Conservation (phyloP, 106 monocot species). For the Apostasia shenzhenica region DNA sequence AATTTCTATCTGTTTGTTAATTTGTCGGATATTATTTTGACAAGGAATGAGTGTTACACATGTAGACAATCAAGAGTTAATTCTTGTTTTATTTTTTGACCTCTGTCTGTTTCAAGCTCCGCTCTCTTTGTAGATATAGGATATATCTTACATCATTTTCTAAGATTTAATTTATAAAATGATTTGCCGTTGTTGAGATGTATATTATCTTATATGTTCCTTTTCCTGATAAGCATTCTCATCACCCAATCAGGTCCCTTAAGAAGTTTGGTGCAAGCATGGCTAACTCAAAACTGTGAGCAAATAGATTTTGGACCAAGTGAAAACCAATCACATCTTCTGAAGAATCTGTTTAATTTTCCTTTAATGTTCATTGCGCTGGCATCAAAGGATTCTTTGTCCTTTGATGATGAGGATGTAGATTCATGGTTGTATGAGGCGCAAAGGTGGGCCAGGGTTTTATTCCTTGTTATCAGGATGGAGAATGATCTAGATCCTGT, state of each 20-base stretch:
- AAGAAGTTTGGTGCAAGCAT: conserved; percentile 47
- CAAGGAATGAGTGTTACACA: no score
- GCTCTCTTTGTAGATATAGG: no score
- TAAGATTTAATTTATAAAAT: background rate
- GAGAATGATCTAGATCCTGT: conserved; percentile 42
- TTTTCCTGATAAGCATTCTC: background rate
- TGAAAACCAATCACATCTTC: conserved; percentile 16
- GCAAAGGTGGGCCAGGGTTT: conserved; percentile 66
- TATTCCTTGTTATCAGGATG: conserved; percentile 48
- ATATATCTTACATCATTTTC: no score
- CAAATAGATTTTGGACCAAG: background rate
- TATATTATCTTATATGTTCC: background rate
- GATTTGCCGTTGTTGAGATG: background rate
- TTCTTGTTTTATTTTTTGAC: no score
- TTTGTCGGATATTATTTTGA: no score
- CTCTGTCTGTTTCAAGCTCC: no score
- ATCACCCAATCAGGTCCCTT: conserved; percentile 34
- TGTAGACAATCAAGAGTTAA: no score
- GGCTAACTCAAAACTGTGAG: conserved; percentile 30
- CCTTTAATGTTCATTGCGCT: conserved; percentile 45
- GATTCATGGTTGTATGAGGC: conserved; percentile 60
- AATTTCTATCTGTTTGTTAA: no score
- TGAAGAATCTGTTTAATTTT: conserved; percentile 42
- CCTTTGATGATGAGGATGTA: conserved; percentile 86
- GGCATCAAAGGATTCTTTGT: conserved; percentile 8